Percentiles rank a stretch among this genome's conserved stretches.
Conservation (phyloP, 352 stramenopile species). For the Phytophthora pinifolia region DNA sequence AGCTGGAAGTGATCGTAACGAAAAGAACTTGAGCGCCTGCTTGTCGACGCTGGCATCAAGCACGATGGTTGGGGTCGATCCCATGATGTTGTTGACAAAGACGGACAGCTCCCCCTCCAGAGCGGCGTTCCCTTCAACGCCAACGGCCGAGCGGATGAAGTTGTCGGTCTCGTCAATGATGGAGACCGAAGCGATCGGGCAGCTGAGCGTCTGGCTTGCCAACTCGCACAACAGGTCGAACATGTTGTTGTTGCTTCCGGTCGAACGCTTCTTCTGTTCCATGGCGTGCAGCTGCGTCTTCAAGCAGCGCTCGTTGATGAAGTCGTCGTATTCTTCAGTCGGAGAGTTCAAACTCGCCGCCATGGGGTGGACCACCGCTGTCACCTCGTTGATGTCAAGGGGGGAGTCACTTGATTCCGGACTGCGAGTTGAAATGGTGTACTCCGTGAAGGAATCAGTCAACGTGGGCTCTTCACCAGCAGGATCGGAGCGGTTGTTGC, state of each 20-base stretch:
- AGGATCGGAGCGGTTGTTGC: conserved; percentile 21
- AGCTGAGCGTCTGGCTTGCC: conserved; percentile 79
- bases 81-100: conserved; percentile 83
- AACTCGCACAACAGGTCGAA: conserved; percentile 81
- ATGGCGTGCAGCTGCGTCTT: conserved; percentile 59
- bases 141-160: conserved; percentile 50
- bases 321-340: conserved; percentile 58
- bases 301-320: conserved; percentile 53
- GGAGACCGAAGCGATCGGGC: conserved; percentile 75
- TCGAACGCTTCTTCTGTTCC: conserved; percentile 49
- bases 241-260: conserved; percentile 61
- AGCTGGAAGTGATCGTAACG: conserved; percentile 34
- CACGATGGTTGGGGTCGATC: conserved; percentile 70
- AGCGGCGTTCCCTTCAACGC: conserved; percentile 46
- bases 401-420: conserved; percentile 7
- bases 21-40: conserved; percentile 60
- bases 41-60: conserved; percentile 75
- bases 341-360: conserved; percentile 20
- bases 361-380: conserved; percentile 41
- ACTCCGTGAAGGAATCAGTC: conserved; percentile 27
- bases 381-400: conserved; percentile 33
- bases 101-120: conserved; percentile 59
- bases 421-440: conserved; percentile 15
- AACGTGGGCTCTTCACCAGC: conserved; percentile 12
- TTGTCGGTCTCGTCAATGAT: conserved; percentile 57